Percentiles rank a stretch among this genome's conserved stretches.
phyloP scores from a whole-genome alignment of 257 asterid species.

The Paulownia fortunei region DNA sequence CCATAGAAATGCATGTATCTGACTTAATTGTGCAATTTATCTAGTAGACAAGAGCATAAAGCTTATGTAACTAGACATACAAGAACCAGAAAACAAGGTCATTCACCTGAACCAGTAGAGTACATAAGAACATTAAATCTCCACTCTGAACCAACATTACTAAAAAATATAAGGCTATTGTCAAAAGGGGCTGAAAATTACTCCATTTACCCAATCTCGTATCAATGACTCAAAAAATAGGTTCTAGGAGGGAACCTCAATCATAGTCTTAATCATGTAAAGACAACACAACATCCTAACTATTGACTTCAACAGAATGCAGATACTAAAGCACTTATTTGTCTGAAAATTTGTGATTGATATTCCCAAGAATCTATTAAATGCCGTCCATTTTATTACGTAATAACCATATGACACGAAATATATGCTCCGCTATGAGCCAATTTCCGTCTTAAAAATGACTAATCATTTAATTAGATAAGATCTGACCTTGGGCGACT shows the following conservation, averaged over 20 bases:
- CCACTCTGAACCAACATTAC: neutral
- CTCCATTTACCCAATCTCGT: neutral
- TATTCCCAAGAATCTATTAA: neutral
- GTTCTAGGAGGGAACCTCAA: neutral
- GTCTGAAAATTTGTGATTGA: neutral
- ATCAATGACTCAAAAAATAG: neutral
- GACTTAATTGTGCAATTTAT: neutral
- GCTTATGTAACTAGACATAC: neutral
- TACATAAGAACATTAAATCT: neutral
- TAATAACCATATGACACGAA: neutral
- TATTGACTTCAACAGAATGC: slow-evolving; percentile 4
- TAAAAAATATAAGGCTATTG: neutral
- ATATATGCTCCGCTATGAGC: neutral
- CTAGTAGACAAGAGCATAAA: neutral
- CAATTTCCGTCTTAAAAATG: neutral
- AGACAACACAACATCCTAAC: neutral
- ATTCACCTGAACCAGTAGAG: neutral
- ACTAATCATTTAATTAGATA: neutral
- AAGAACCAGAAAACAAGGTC: neutral
- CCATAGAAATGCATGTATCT: neutral
- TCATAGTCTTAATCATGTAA: neutral
- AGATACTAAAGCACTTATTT: neutral
- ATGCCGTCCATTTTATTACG: neutral
- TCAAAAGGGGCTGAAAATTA: neutral
- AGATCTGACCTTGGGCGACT: neutral